Percentiles rank a stretch among this genome's conserved stretches.
phyloP scores from a whole-genome alignment of 1,139 yeast species.

The Zygosaccharomyces sapae region DNA sequence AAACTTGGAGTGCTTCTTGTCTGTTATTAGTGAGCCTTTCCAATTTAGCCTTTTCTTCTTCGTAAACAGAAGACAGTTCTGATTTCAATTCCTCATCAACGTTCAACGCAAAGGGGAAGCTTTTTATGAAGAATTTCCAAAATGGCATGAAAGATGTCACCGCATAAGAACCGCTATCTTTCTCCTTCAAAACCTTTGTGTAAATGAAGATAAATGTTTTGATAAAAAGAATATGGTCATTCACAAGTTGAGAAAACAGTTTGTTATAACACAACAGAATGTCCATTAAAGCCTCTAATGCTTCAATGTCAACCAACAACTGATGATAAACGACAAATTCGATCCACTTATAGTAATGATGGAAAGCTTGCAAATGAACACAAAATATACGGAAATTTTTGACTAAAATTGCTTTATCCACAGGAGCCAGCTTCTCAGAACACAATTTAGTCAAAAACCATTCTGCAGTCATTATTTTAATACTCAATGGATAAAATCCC shows the following conservation, averaged over 20 bases:
- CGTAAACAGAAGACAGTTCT: conserved; percentile 30
- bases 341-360: conserved; percentile 35
- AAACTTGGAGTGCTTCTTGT: conserved; percentile 16
- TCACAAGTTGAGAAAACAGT: conserved; percentile 32
- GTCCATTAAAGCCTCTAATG: conserved; percentile 31
- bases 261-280: conserved; percentile 31
- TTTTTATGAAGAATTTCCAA: conserved; percentile 35
- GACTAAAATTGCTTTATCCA: conserved; percentile 22
- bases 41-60: conserved; percentile 29
- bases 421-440: conserved; percentile 20
- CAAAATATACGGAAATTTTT: conserved; percentile 29
- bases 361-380: conserved; percentile 25
- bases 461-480: conserved; percentile 33
- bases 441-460: conserved; percentile 33
- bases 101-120: conserved; percentile 28
- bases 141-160: conserved; percentile 30
- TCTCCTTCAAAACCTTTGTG: conserved; percentile 24
- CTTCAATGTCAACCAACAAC: conserved; percentile 27
- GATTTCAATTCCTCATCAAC: conserved; percentile 30
- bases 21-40: conserved; percentile 25
- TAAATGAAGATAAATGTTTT: conserved; percentile 33
- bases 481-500: conserved; percentile 24
- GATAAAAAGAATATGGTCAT: conserved; percentile 34
- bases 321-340: conserved; percentile 36
- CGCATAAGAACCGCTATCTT: conserved; percentile 25